These are phyloP conservation scores for Dryas drummondii DNA, from an alignment of 306 rosid genomes.

Conservation along the genomic window DNA sequence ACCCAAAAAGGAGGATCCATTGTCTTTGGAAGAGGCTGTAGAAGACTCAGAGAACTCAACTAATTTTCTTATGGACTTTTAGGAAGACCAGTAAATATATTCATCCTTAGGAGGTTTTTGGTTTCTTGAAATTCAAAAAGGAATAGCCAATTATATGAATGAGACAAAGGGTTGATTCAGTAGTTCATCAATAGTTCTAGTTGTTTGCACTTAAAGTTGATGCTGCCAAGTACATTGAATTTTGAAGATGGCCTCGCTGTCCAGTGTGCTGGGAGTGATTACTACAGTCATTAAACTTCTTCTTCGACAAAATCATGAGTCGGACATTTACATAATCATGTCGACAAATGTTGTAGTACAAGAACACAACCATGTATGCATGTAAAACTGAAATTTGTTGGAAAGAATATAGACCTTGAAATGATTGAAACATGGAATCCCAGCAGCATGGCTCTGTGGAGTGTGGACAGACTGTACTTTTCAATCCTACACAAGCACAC, in stretches of 20 bases:
- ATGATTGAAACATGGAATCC: constrained; percentile 52
- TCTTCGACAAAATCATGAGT: not conserved
- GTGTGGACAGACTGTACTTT: constrained; percentile 30
- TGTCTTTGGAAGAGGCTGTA: constrained; percentile 72
- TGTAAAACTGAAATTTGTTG: not conserved
- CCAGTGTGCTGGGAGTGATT: no score
- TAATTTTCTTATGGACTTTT: constrained; percentile 89
- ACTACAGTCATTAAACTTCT: no score
- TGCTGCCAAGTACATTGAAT: no score
- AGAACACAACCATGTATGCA: not conserved
- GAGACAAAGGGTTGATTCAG: no score
- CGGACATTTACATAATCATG: not conserved
- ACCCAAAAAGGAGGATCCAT: constrained; percentile 59
- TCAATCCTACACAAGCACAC: constrained; percentile 32
- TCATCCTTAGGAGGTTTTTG: not conserved
- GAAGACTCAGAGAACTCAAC: constrained; percentile 85
- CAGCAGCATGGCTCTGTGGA: constrained; percentile 36
- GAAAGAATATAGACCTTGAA: constrained; percentile 43
- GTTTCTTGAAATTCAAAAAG: not conserved
- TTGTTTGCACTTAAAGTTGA: no score
- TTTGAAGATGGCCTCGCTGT: no score
- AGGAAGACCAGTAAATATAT: constrained; percentile 43
- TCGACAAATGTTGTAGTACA: not conserved
- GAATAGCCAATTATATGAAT: not conserved
- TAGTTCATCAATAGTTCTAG: no score